A percentile compares a stretch with the other conserved stretches of the same genome.
These are phyloP conservation scores for Salix koriyanagi DNA, from an alignment of 345 rosid genomes.

Conservation along the genomic window DNA sequence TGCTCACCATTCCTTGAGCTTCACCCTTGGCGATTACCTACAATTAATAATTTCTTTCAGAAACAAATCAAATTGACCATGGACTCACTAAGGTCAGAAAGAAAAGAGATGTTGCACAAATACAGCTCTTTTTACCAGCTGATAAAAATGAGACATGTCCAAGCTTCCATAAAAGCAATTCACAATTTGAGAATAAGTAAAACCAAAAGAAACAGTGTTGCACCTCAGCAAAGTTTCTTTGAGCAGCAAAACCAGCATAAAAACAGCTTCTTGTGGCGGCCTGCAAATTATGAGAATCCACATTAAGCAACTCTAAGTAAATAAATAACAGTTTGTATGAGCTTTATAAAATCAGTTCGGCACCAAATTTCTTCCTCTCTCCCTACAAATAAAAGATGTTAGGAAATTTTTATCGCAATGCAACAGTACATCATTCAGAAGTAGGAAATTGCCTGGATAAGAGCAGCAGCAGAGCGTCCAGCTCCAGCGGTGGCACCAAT, in stretches of 20 bases:
- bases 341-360: constrained; percentile 3
- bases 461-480: constrained; percentile 86
- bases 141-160: neutral
- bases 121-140: neutral
- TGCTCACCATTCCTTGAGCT: constrained; percentile 99
- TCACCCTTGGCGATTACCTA: constrained; percentile 98
- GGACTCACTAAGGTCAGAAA: neutral
- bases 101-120: neutral
- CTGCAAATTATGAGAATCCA: constrained; percentile 33
- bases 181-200: neutral
- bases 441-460: constrained; percentile 60
- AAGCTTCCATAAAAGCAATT: neutral
- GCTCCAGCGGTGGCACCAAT: constrained; percentile 96
- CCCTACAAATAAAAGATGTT: too few relatives aligned
- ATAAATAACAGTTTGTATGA: too few relatives aligned
- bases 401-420: neutral
- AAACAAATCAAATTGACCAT: neutral
- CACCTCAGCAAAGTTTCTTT: constrained; percentile 99
- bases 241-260: constrained; percentile 98
- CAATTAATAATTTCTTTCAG: constrained; percentile 17
- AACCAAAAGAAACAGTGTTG: constrained; percentile 10
- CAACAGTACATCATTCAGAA: neutral
- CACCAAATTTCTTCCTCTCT: neutral
- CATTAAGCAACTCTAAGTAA: constrained; percentile 14
- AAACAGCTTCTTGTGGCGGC: constrained; percentile 95